These are phyloP conservation scores for Psidium friedrichsthalianum DNA, from an alignment of 345 rosid genomes.

Conservation along the genomic window DNA sequence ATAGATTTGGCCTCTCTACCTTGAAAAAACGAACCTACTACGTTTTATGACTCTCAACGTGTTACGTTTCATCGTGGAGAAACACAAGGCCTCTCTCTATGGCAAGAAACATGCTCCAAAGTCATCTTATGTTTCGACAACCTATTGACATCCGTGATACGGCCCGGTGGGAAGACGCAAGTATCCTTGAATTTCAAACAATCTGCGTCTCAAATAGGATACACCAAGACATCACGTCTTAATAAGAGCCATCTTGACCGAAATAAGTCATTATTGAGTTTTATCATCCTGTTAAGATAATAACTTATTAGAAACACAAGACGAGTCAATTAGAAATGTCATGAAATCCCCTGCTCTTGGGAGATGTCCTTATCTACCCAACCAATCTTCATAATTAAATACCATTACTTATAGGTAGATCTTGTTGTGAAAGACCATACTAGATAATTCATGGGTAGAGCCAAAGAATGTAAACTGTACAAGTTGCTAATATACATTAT, in stretches of 20 bases:
- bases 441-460: too few relatives aligned
- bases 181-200: background rate
- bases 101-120: background rate
- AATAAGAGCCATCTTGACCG: background rate
- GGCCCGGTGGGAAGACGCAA: background rate
- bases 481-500: background rate
- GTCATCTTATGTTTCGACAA: background rate
- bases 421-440: too few relatives aligned
- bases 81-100: background rate
- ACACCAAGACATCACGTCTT: background rate
- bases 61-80: background rate
- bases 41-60: background rate
- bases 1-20: background rate
- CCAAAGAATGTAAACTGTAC: too few relatives aligned
- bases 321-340: too few relatives aligned
- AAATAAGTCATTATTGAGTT: background rate
- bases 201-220: background rate
- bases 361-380: too few relatives aligned
- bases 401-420: too few relatives aligned
- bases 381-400: too few relatives aligned
- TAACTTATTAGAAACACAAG: too few relatives aligned
- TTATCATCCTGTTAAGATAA: too few relatives aligned
- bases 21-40: background rate
- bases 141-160: background rate
- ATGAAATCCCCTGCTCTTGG: too few relatives aligned